Base-by-base conservation (phyloP, 2,329 filamentous ascomycete species). In the Penicillium hordei region DNA sequence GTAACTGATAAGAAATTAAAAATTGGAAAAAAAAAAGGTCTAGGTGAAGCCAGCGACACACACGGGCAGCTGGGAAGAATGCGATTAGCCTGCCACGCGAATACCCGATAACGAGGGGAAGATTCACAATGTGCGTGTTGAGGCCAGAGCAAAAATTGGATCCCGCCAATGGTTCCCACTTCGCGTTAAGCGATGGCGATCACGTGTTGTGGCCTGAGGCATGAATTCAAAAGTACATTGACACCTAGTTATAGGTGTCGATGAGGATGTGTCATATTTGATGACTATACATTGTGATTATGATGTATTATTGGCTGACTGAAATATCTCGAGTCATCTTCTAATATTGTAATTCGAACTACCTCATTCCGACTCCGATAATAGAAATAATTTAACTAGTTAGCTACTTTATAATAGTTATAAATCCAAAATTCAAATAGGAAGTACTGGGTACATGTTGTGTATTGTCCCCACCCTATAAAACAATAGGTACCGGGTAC, bases 141-240 rank as follows among this genome's bases (percentile, higher is more conserved):
- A 68, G 63, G 66, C 68, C 49, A 45, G 38, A 68, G 61, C 67
- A 64, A 71, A 72, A 72, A 70, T 70, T 68, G 61, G 59, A 57
- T 60, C 58, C 65, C 62, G 56, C 58, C 55, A 63, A 56, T 62
- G 57, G 57, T 64, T 62, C 69, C 74, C 69, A 68, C 64, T 67
- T 72, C 60, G 66, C 70, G 69, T 69, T 74, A 74, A 74, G 71
- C 71, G 71, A 73, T 67, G 58, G 23, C 45, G 43, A 48, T 71
- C 71, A 73, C 70, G 67, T 73, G 71, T 58, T 17, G 2, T 21
- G 10, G 57, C 58, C 58, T 60, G 17, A 62, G 60, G 57, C 39
- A 23, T 12, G 23, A 17, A 34, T 4, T 12, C 15, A 29, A 33
- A 19, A 23, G 29, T 45, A 45, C 21, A n/a, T n/a, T n/a, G n/a